Percentiles rank a stretch among this genome's conserved stretches.
Evolutionary conservation across 176 grass and related monocot species (phyloP).

Genomic region (Panicum miliaceum): DNA sequence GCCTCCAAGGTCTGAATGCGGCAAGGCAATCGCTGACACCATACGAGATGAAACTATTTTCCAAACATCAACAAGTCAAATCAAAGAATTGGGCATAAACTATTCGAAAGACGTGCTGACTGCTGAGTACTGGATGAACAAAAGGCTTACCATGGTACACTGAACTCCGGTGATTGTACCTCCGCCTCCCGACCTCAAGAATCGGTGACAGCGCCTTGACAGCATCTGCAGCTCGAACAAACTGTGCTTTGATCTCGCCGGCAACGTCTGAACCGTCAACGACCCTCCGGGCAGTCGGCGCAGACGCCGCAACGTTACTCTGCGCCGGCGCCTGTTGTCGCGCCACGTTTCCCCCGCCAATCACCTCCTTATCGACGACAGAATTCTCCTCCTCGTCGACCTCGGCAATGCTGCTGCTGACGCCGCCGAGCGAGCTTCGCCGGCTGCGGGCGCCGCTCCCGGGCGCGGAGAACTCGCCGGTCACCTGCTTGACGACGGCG

Average conservation of each 20-base stretch:
- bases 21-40: constrained; percentile 51
- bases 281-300: constrained; percentile 8
- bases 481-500: constrained; percentile 66
- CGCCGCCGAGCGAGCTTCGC: constrained; percentile 42
- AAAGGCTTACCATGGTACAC: constrained; percentile 69
- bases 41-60: constrained; percentile 49
- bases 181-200: constrained; percentile 75
- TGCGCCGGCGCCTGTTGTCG: constrained; percentile 30
- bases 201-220: constrained; percentile 40
- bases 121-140: neutral
- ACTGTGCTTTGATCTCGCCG: constrained; percentile 66
- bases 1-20: constrained; percentile 32
- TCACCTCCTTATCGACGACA: constrained; percentile 60
- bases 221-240: constrained; percentile 54
- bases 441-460: constrained; percentile 36
- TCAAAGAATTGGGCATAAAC: neutral
- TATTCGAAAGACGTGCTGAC: neutral
- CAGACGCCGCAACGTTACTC: constrained; percentile 2
- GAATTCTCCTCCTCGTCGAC: constrained; percentile 3
- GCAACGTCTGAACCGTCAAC: constrained; percentile 41
- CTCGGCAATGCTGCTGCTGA: constrained; percentile 30
- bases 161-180: constrained; percentile 66
- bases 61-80: constrained; percentile 29
- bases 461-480: constrained; percentile 33
- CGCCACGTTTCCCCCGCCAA: constrained; percentile 17